Evolutionary conservation across 257 asterid genomes (phyloP), one percentile per base, ranked within the genome.

Genomic region (Solanum sejunctum): DNA sequence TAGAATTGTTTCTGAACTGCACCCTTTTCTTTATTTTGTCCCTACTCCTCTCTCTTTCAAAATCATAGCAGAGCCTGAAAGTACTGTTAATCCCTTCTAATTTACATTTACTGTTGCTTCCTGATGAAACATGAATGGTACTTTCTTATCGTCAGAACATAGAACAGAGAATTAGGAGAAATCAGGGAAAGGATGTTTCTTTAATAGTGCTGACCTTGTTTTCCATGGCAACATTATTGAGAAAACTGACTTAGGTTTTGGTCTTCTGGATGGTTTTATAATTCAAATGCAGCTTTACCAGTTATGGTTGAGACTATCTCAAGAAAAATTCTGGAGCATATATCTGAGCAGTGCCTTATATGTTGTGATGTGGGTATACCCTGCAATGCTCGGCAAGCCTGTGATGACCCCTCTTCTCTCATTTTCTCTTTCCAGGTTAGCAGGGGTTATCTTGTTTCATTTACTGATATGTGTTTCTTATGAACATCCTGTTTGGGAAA

Each of bases 351-450:
- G 86, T 96, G 99, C 91, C 98, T 96, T 47, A 85, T 96, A 63
- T 96, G 99, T 90, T 96, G 94, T 86, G 98, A 95, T 79, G 91
- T 84, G 63, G 99, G 98, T 61, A 83, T 90, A 87, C 98, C 97
- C 36, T 96, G 99, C 80, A 80, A 92, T 85, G 98, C 99, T 84
- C 95, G 97, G 84, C 93, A 92, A 85, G 93, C 91, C 51, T 95
- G 98, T 85, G 85, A 89, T 85, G 92, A 93, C 88, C 97, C 95
- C 26, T 91, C 94, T 70, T 87, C 97, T 70, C 94, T 96, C 87
- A 95, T 95, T 84, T 96, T 96, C 49, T 98, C 98, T 87, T 96
- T 96, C 91, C 99, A 95, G 97, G 99, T 91, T 67, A 86, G 93
- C 85, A 60, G 9, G 32, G 17, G 49, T 39, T 41, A 70, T 69